Conservation (phyloP, 2,329 filamentous ascomycete species). For the Aspergillus transmontanensis region DNA sequence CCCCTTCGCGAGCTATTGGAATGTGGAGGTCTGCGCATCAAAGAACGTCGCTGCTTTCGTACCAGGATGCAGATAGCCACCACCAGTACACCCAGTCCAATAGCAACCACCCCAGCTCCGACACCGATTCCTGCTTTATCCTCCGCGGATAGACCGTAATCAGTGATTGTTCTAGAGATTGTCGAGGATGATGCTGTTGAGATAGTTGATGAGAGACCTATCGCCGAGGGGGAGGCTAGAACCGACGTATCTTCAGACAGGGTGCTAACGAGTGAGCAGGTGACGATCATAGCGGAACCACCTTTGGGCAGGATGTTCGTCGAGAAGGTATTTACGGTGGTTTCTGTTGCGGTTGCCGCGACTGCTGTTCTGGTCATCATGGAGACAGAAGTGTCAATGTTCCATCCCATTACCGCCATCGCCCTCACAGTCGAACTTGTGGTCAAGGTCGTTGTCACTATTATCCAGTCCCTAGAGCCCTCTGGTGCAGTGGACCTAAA, state of each 20-base stretch:
- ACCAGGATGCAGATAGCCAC: not conserved
- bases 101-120: not conserved
- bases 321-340: fast-evolving
- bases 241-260: fast-evolving
- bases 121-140: not conserved
- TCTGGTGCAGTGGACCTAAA: too few species aligned
- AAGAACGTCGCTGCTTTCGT: not conserved
- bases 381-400: not conserved
- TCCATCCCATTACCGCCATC: not conserved
- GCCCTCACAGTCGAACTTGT: not conserved
- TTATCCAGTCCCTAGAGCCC: too few species aligned
- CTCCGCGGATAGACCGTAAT: not conserved
- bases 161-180: not conserved
- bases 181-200: not conserved
- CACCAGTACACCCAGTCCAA: not conserved
- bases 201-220: not conserved
- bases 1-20: not conserved
- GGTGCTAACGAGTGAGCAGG: not conserved
- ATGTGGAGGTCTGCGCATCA: not conserved
- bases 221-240: fast-evolving
- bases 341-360: fast-evolving
- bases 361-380: not conserved
- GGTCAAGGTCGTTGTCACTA: not conserved
- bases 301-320: fast-evolving
- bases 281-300: fast-evolving